phyloP scores from a whole-genome alignment of 2,329 filamentous ascomycete genomes.

The Herpotrichia juniperi region DNA sequence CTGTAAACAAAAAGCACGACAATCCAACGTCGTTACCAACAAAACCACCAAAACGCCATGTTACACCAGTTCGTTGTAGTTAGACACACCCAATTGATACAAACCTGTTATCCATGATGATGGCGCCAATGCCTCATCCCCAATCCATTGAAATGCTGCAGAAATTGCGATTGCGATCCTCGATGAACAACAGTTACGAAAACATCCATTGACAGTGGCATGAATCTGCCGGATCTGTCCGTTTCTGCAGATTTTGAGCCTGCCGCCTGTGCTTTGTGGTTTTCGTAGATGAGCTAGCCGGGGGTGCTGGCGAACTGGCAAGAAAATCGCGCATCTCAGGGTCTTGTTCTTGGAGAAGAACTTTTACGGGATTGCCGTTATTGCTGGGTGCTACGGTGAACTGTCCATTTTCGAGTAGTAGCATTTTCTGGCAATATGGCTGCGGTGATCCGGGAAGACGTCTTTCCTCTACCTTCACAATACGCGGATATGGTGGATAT shows the following conservation, averaged over 20 bases:
- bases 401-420: slow-evolving; percentile 59
- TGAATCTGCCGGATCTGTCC: slow-evolving; percentile 37
- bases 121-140: neutral
- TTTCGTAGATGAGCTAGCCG: slow-evolving; percentile 9
- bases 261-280: slow-evolving; percentile 16
- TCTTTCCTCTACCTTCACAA: slow-evolving; percentile 71
- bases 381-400: slow-evolving; percentile 44
- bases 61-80: neutral
- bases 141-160: slow-evolving; percentile 1
- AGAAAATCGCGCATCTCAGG: slow-evolving; percentile 40
- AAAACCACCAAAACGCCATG: neutral
- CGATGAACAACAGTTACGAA: neutral
- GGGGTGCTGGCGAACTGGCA: slow-evolving; percentile 9
- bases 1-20: neutral
- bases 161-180: slow-evolving; percentile 1
- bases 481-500: slow-evolving; percentile 57
- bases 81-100: neutral
- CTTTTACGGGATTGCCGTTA: slow-evolving; percentile 42
- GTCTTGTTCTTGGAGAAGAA: slow-evolving; percentile 50
- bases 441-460: slow-evolving; percentile 55
- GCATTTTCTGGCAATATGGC: slow-evolving; percentile 71
- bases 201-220: slow-evolving; percentile 45
- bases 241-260: slow-evolving; percentile 16
- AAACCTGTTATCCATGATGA: neutral
- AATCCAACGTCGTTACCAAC: neutral